A percentile compares a stretch with the other conserved stretches of the same genome.
These are phyloP conservation scores for Nicotiana undulata DNA, from an alignment of 257 asterid species.

Conservation along the genomic window DNA sequence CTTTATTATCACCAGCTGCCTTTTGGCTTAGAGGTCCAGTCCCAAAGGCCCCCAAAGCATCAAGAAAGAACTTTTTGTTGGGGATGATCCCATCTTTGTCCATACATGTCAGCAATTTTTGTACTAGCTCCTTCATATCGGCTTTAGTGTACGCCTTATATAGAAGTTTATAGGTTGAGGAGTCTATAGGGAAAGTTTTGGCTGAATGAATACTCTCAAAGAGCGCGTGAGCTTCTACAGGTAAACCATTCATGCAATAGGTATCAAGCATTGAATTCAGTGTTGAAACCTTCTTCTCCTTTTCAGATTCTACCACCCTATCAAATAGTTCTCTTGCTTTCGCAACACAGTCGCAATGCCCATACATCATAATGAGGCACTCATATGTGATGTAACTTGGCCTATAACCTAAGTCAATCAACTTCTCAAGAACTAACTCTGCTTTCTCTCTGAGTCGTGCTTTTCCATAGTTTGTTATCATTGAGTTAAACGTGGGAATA, in stretches of 20 bases:
- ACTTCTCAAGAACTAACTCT: constrained; percentile 42
- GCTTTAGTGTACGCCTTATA: constrained; percentile 83
- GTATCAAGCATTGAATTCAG: constrained; percentile 87
- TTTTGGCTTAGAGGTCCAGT: constrained; percentile 42
- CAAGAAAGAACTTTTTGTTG: constrained; percentile 75
- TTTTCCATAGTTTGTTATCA: constrained; percentile 91
- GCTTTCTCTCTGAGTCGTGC: constrained; percentile 85
- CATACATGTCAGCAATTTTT: constrained; percentile 56
- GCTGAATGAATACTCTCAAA: constrained; percentile 48
- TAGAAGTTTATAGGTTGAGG: constrained; percentile 78
- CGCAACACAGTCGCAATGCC: constrained; percentile 64
- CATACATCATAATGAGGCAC: constrained; percentile 72
- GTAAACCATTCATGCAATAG: constrained; percentile 70
- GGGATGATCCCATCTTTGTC: constrained; percentile 84
- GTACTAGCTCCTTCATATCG: constrained; percentile 61
- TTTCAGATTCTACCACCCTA: constrained; percentile 38
- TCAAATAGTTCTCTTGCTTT: constrained; percentile 79
- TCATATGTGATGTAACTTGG: constrained; percentile 84
- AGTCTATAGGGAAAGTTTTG: constrained; percentile 35
- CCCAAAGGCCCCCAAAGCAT: constrained; percentile 67
- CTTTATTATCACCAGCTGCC: constrained; percentile 17
- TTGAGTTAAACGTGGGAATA: constrained; percentile 78
- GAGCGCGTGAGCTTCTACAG: constrained; percentile 64
- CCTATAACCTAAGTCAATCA: constrained; percentile 68
- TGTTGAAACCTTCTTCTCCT: constrained; percentile 68